Conservation (phyloP, 495 filamentous ascomycete genomes). For the Cercophora sp. region DNA sequence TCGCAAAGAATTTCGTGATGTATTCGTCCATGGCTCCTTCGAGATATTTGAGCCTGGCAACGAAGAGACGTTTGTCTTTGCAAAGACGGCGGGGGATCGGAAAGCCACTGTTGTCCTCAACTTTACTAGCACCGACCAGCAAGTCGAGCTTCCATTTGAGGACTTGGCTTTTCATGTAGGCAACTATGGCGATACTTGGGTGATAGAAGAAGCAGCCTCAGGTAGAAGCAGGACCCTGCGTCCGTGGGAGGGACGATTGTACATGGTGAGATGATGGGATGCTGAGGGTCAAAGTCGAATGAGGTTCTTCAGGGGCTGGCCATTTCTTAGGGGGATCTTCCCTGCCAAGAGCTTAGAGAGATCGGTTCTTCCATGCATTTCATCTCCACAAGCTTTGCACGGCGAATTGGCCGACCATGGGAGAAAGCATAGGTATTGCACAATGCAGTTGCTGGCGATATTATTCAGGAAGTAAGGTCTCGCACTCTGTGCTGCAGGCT, state of each 20-base stretch:
- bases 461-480: too few relatives aligned
- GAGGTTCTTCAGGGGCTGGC: background rate
- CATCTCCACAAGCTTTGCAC: too few relatives aligned
- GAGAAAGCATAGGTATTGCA: too few relatives aligned
- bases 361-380: too few relatives aligned
- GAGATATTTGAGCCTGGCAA: constrained; percentile 34
- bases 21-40: constrained; percentile 47
- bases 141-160: constrained; percentile 18
- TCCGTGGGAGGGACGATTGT: constrained; percentile 30
- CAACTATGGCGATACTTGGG: constrained; percentile 21
- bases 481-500: too few relatives aligned
- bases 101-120: constrained; percentile 29
- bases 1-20: constrained; percentile 38
- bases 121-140: constrained; percentile 29
- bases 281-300: background rate
- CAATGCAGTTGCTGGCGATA: too few relatives aligned
- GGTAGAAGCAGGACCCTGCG: constrained; percentile 15
- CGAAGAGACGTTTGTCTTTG: constrained; percentile 43
- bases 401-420: too few relatives aligned
- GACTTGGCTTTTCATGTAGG: constrained; percentile 21
- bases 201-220: background rate
- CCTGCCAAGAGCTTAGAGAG: too few relatives aligned
- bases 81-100: constrained; percentile 27
- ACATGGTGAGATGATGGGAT: constrained; percentile 14
- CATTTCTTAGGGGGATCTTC: too few relatives aligned